phyloP scores from a whole-genome alignment of 129 eudicot species.

The Tagetes erecta region DNA sequence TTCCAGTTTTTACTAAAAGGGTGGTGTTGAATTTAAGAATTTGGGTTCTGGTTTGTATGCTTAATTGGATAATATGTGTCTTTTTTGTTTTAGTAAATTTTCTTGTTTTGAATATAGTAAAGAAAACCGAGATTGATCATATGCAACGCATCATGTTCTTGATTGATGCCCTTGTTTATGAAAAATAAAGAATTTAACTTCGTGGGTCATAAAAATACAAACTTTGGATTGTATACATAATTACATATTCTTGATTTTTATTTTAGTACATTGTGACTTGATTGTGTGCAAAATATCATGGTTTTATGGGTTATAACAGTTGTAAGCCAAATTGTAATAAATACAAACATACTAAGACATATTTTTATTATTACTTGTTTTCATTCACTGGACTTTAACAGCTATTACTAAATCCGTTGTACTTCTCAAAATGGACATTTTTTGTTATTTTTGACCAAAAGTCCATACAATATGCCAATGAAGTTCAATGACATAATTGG shows the following conservation, averaged over 20 bases:
- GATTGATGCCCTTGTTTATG: conserved; percentile 1
- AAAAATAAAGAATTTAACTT: neutral
- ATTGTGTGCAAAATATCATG: conserved; percentile 12
- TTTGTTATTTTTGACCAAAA: neutral
- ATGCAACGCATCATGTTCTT: conserved; percentile 10
- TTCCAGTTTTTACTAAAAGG: conserved; percentile 8
- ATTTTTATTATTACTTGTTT: neutral
- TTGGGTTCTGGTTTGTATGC: neutral
- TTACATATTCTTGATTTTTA: conserved; percentile 2
- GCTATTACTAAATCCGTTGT: neutral
- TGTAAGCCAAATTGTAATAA: neutral
- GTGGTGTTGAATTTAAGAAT: conserved; percentile 5
- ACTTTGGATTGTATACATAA: neutral
- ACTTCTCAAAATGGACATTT: conserved; percentile 2
- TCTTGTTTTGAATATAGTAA: neutral
- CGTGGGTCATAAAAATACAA: neutral
- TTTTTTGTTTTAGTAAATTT: neutral
- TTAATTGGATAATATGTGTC: neutral
- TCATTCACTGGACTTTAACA: neutral
- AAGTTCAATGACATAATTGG: conserved; percentile 1
- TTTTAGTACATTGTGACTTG: neutral
- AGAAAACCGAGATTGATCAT: neutral
- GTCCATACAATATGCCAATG: neutral
- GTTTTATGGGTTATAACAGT: neutral
- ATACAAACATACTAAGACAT: neutral